Evolutionary conservation across 805 yeast species (phyloP).

Genomic region (Candida ipomoeae): DNA sequence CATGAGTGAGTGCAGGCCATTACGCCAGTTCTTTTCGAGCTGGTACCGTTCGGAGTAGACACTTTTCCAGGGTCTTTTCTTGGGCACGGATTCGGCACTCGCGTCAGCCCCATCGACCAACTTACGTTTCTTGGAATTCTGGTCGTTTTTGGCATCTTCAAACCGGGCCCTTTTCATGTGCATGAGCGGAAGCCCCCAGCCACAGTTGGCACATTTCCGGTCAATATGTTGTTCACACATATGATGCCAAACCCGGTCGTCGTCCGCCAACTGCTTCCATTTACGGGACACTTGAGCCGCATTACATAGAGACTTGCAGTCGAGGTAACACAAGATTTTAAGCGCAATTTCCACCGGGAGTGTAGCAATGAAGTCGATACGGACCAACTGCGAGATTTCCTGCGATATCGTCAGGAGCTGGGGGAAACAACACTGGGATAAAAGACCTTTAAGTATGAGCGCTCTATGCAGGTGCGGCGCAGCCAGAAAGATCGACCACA

Average conservation of each 20-base stretch:
- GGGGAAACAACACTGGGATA: constrained; percentile 92
- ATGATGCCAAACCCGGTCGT: constrained; percentile 95
- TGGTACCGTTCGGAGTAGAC: constrained; percentile 87
- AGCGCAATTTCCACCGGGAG: constrained; percentile 83
- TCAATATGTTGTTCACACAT: constrained; percentile 98
- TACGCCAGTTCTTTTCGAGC: constrained; percentile 94
- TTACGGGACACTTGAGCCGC: constrained; percentile 88
- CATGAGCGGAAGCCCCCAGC: constrained; percentile 96
- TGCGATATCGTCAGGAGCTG: constrained; percentile 82
- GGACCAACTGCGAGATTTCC: constrained; percentile 72
- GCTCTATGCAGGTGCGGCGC: constrained; percentile 66
- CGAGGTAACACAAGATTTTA: constrained; percentile 82
- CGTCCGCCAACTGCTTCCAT: constrained; percentile 91
- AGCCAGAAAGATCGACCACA: constrained; percentile 79
- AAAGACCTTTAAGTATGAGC: constrained; percentile 74
- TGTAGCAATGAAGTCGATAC: constrained; percentile 82
- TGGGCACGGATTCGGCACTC: background rate
- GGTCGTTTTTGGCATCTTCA: background rate
- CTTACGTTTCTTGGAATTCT: background rate
- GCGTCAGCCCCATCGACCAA: background rate
- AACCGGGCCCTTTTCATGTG: constrained; percentile 67
- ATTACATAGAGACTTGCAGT: constrained; percentile 86
- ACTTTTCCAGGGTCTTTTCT: constrained; percentile 85
- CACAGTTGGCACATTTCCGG: constrained; percentile 95
- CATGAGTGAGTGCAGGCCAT: constrained; percentile 62